Evolutionary conservation across 2,329 filamentous ascomycete species (phyloP).

Genomic region (Phaeoacremonium minimum): DNA sequence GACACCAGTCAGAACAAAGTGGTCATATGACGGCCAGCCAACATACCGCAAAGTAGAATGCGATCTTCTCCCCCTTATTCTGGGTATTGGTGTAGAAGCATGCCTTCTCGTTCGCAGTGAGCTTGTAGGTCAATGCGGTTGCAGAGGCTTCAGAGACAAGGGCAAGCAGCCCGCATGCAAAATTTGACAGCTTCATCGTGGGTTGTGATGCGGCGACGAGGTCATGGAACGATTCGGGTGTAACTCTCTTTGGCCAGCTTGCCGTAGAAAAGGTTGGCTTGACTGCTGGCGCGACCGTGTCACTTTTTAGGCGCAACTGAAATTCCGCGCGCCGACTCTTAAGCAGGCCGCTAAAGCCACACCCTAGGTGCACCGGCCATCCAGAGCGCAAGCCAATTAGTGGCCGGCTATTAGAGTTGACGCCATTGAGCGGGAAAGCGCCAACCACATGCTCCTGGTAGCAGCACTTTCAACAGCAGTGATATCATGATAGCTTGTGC

Average conservation of each 20-base stretch:
- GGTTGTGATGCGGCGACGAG: slow-evolving; percentile 26
- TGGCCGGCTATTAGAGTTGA: no score
- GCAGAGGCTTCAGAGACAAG: slow-evolving; percentile 69
- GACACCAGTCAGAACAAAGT: background rate
- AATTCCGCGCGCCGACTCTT: slow-evolving; percentile 9
- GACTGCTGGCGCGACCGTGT: background rate
- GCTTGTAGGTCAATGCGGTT: slow-evolving; percentile 91
- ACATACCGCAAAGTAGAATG: slow-evolving; percentile 96
- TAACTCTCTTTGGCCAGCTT: slow-evolving; percentile 2
- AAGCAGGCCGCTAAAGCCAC: no score
- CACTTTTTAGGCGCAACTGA: slow-evolving; percentile 12
- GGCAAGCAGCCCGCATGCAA: slow-evolving; percentile 67
- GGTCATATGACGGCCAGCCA: slow-evolving; percentile 11
- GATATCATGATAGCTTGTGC: no score
- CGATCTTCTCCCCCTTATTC: slow-evolving; percentile 78
- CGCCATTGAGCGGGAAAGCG: no score
- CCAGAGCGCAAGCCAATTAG: no score
- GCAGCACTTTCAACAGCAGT: no score
- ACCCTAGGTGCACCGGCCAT: no score
- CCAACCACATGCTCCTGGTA: no score
- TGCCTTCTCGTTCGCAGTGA: slow-evolving; percentile 85
- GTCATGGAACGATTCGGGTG: no score
- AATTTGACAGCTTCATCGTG: slow-evolving; percentile 61
- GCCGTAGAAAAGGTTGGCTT: background rate
- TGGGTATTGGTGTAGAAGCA: slow-evolving; percentile 88